Evolutionary conservation across 1,139 yeast genomes (phyloP).

Genomic region (Debaryomyces subglobosus): DNA sequence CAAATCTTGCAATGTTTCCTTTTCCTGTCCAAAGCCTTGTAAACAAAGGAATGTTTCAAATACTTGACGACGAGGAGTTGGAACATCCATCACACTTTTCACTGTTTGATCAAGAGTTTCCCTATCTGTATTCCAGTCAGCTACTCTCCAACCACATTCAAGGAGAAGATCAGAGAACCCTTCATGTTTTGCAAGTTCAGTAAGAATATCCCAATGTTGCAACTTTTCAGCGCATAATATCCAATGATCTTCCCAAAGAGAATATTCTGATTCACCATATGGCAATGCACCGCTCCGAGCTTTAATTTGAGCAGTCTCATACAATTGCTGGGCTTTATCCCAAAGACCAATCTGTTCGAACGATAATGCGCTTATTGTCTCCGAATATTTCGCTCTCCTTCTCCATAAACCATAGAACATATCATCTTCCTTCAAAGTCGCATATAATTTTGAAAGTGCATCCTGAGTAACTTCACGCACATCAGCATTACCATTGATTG

Average conservation of each 20-base stretch:
- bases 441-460: slow-evolving; percentile 86
- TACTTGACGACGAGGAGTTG: slow-evolving; percentile 94
- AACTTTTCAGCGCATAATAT: slow-evolving; percentile 93
- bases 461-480: slow-evolving; percentile 88
- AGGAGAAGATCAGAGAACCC: slow-evolving; percentile 91
- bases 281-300: slow-evolving; percentile 96
- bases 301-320: slow-evolving; percentile 96
- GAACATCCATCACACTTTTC: slow-evolving; percentile 96
- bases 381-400: slow-evolving; percentile 89
- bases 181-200: slow-evolving; percentile 96
- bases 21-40: slow-evolving; percentile 91
- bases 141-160: slow-evolving; percentile 99
- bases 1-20: slow-evolving; percentile 78
- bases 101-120: slow-evolving; percentile 95
- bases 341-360: slow-evolving; percentile 95
- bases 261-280: slow-evolving; percentile 92
- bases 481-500: slow-evolving; percentile 68
- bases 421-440: slow-evolving; percentile 89
- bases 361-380: slow-evolving; percentile 89
- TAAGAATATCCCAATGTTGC: slow-evolving; percentile 97
- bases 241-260: slow-evolving; percentile 99
- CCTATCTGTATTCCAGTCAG: slow-evolving; percentile 96
- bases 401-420: slow-evolving; percentile 99
- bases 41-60: slow-evolving; percentile 92
- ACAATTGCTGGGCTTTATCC: slow-evolving; percentile 91